Evolutionary conservation across 345 rosid genomes (phyloP).

Genomic region (Mangifera indica): DNA sequence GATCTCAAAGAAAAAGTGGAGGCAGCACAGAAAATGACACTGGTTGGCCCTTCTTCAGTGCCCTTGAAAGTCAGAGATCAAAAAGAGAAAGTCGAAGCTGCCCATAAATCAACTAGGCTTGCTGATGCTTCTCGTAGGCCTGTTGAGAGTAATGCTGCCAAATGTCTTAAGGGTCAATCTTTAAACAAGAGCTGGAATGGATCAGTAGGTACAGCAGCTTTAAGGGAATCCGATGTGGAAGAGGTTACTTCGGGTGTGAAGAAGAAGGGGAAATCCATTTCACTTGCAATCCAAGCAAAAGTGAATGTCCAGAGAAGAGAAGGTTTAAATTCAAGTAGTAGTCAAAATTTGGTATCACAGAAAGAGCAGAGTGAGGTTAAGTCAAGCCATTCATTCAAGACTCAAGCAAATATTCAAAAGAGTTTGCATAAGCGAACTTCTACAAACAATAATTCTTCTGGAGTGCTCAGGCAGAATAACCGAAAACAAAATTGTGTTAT

Average conservation of each 20-base stretch:
- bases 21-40: slow-evolving; percentile 51
- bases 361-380: slow-evolving; percentile 54
- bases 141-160: slow-evolving; percentile 52
- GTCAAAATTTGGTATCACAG: slow-evolving; percentile 35
- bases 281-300: slow-evolving; percentile 92
- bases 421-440: slow-evolving; percentile 48
- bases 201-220: slow-evolving; percentile 39
- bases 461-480: slow-evolving; percentile 76
- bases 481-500: slow-evolving; percentile 74
- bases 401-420: slow-evolving; percentile 54
- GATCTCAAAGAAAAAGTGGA: slow-evolving; percentile 66
- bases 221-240: slow-evolving; percentile 40
- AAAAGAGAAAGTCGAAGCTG: slow-evolving; percentile 50
- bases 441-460: slow-evolving; percentile 41
- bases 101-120: slow-evolving; percentile 43
- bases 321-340: slow-evolving; percentile 41
- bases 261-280: slow-evolving; percentile 62
- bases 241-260: slow-evolving; percentile 47
- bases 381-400: slow-evolving; percentile 51
- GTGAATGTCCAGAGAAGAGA: slow-evolving; percentile 76
- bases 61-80: slow-evolving; percentile 40
- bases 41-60: slow-evolving; percentile 34
- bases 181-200: slow-evolving; percentile 71
- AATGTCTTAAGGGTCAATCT: slow-evolving; percentile 61
- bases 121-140: slow-evolving; percentile 47